Percentiles rank a stretch among this genome's conserved stretches.
These are phyloP conservation scores for Eucalyptus leucophloia DNA, from an alignment of 345 rosid genomes.

Conservation along the genomic window DNA sequence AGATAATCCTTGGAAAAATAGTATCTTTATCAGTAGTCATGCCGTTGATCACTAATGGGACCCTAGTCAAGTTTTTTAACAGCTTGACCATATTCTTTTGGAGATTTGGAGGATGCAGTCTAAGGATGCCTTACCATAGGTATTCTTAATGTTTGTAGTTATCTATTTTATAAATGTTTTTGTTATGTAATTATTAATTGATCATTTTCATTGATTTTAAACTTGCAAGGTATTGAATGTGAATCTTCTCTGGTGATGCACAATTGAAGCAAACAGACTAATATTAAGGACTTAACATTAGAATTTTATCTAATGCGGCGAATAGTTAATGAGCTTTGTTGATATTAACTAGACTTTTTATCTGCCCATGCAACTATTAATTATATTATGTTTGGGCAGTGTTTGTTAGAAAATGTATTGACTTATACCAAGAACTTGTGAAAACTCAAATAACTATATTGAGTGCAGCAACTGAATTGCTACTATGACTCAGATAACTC, in stretches of 20 bases:
- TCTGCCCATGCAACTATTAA: not conserved
- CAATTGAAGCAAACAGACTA: not conserved
- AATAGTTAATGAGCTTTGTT: not conserved
- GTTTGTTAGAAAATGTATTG: not conserved
- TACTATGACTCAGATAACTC: not conserved
- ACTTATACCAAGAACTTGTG: too few relatives aligned
- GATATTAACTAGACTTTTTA: not conserved
- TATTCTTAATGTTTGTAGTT: not conserved
- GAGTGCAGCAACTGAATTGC: fast-evolving
- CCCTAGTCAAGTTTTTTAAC: not conserved
- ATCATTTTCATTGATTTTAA: not conserved
- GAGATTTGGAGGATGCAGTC: not conserved
- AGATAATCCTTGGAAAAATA: not conserved
- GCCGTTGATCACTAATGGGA: not conserved
- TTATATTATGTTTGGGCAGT: not conserved
- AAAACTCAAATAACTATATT: not conserved
- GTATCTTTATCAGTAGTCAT: not conserved
- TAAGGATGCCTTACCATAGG: not conserved
- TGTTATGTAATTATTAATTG: not conserved
- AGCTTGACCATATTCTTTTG: not conserved
- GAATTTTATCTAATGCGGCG: not conserved
- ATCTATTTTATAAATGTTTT: not conserved
- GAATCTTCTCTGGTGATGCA: not conserved
- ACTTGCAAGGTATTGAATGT: not conserved
- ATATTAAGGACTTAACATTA: not conserved